Conservation (phyloP, 2,329 filamentous ascomycete genomes). For the Colletotrichum sp. region DNA sequence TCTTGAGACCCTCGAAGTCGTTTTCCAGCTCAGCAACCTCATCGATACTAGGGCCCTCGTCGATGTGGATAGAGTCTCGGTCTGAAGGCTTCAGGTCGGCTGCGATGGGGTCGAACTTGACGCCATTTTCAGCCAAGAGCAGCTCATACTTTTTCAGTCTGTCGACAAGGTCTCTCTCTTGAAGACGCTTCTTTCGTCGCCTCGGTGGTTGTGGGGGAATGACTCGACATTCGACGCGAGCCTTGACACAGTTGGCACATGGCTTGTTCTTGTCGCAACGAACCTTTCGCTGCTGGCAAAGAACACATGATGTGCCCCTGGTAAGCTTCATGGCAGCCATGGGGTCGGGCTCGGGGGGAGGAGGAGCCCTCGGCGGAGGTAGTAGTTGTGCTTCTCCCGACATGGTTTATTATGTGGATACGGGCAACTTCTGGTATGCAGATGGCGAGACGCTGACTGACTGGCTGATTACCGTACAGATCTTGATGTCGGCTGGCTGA, state of each 20-base stretch:
- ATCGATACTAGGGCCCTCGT: constrained; percentile 34
- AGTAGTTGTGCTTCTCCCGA: constrained; percentile 23
- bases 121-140: constrained; percentile 68
- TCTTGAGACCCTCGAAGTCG: constrained; percentile 60
- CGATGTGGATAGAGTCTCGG: constrained; percentile 1
- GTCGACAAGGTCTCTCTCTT: constrained; percentile 73
- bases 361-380: constrained; percentile 24
- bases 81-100: constrained; percentile 47
- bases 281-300: constrained; percentile 79
- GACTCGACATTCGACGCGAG: constrained; percentile 65
- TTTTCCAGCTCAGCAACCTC: constrained; percentile 62
- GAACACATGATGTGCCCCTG: constrained; percentile 68
- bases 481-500: constrained; percentile 9
- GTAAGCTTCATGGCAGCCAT: constrained; percentile 57
- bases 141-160: constrained; percentile 73
- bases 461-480: not conserved
- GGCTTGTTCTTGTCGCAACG: constrained; percentile 77
- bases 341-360: constrained; percentile 37
- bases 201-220: constrained; percentile 62
- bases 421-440: not conserved
- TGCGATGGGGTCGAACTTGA: constrained; percentile 72
- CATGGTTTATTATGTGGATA: constrained; percentile 21
- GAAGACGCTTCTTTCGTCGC: constrained; percentile 66
- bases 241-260: constrained; percentile 72
- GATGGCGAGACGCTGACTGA: not conserved